A percentile compares a stretch with the other conserved stretches of the same genome.
Evolutionary conservation across 345 rosid genomes (phyloP).

Genomic region (Turritis glabra): DNA sequence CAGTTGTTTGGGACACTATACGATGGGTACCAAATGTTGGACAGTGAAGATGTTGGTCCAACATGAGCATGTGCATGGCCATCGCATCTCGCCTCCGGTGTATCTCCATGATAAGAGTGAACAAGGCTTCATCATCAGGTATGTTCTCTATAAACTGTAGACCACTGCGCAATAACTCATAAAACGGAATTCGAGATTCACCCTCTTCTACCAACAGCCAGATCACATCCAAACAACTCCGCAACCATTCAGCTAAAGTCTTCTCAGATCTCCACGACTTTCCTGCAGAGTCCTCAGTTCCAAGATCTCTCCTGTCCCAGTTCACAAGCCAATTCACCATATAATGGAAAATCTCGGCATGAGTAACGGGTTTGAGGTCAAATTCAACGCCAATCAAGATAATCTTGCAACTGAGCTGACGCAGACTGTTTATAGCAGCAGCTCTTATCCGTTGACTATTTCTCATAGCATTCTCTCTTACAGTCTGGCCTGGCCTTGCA

Average conservation of each 20-base stretch:
- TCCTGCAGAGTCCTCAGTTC: conserved; percentile 61
- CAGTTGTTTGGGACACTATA: conserved; percentile 64
- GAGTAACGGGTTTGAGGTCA: conserved; percentile 81
- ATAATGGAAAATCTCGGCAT: conserved; percentile 72
- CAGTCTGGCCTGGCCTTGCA: conserved; percentile 47
- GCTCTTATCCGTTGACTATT: conserved; percentile 62
- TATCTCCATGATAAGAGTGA: conserved; percentile 90
- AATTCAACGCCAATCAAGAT: conserved; percentile 70
- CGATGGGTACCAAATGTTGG: conserved; percentile 96
- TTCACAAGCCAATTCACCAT: conserved; percentile 91
- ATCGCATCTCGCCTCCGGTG: conserved; percentile 95
- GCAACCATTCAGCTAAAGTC: conserved; percentile 82
- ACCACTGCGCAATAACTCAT: conserved; percentile 87
- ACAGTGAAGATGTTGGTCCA: conserved; percentile 97
- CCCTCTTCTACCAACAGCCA: conserved; percentile 89
- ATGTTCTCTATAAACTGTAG: conserved; percentile 94
- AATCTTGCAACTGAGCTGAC: conserved; percentile 89
- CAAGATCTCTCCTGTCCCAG: conserved; percentile 89
- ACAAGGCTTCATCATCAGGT: conserved; percentile 95
- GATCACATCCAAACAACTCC: conserved; percentile 90
- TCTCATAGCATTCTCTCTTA: conserved; percentile 56
- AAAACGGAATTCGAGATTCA: conserved; percentile 89
- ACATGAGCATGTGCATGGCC: conserved; percentile 98
- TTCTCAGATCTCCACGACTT: conserved; percentile 73
- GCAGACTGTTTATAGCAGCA: conserved; percentile 69